Evolutionary conservation across 805 yeast species (phyloP).

Genomic region (Pachysolen tannophilus): DNA sequence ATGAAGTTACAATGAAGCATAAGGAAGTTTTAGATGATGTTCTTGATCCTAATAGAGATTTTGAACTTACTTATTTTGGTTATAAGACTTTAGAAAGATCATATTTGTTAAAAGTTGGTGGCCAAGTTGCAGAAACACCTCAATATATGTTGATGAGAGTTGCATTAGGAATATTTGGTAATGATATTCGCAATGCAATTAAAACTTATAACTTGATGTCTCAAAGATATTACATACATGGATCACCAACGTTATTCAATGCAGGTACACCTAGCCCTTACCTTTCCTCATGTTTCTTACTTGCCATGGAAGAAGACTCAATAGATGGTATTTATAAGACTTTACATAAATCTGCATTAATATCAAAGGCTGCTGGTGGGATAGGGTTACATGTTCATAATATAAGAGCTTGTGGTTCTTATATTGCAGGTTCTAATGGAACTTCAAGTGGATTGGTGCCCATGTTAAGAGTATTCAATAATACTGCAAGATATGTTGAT

Average conservation of each 20-base stretch:
- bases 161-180: conserved; percentile 52
- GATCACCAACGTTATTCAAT: conserved; percentile 54
- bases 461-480: conserved; percentile 55
- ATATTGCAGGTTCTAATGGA: conserved; percentile 57
- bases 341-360: conserved; percentile 52
- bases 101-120: conserved; percentile 44
- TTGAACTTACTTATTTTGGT: conserved; percentile 50
- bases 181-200: conserved; percentile 40
- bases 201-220: conserved; percentile 56
- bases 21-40: conserved; percentile 64
- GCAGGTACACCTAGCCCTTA: conserved; percentile 56
- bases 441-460: conserved; percentile 57
- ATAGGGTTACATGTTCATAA: conserved; percentile 56
- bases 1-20: conserved; percentile 53
- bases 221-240: conserved; percentile 50
- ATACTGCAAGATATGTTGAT: conserved; percentile 56
- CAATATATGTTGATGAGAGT: conserved; percentile 58
- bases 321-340: conserved; percentile 58
- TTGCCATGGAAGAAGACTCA: conserved; percentile 57
- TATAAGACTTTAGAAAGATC: conserved; percentile 56
- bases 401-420: conserved; percentile 51
- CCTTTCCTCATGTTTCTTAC: conserved; percentile 56
- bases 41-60: conserved; percentile 64
- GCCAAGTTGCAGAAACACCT: conserved; percentile 54
- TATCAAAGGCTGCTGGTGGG: conserved; percentile 58